These are phyloP conservation scores for Colletotrichum liriopes DNA, from an alignment of 2,329 filamentous ascomycete genomes.

Conservation along the genomic window DNA sequence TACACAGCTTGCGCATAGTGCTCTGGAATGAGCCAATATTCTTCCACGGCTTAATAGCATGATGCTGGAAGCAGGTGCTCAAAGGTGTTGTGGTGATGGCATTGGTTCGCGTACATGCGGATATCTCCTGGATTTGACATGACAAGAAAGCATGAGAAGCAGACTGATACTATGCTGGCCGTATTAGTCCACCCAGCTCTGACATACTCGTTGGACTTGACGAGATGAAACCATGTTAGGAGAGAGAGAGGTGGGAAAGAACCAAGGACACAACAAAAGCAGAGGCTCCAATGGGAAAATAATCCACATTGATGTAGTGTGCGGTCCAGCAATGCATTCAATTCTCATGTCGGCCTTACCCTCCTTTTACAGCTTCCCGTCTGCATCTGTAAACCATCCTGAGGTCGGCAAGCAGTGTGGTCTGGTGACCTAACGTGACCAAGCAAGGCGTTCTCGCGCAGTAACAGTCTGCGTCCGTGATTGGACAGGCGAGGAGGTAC, in stretches of 20 bases:
- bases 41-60: neutral
- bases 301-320: neutral
- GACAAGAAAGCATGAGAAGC: neutral
- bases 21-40: conserved; percentile 10
- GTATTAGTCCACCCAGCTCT: neutral
- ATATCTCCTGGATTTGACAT: neutral
- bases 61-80: too few species aligned
- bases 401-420: neutral
- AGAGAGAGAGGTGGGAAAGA: neutral
- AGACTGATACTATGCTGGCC: neutral
- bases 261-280: neutral
- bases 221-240: neutral
- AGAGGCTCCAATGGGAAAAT: neutral
- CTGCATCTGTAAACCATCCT: neutral
- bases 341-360: neutral
- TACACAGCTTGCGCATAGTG: conserved; percentile 27
- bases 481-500: neutral
- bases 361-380: neutral
- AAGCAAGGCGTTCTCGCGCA: conserved; percentile 3
- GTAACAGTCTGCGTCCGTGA: neutral
- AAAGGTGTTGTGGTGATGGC: neutral
- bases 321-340: neutral
- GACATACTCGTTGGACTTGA: neutral
- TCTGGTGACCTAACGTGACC: conserved; percentile 11
- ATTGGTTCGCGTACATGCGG: neutral